Conservation (phyloP, 108 stramenopile genomes). For the Nitzschia inconspicua region DNA sequence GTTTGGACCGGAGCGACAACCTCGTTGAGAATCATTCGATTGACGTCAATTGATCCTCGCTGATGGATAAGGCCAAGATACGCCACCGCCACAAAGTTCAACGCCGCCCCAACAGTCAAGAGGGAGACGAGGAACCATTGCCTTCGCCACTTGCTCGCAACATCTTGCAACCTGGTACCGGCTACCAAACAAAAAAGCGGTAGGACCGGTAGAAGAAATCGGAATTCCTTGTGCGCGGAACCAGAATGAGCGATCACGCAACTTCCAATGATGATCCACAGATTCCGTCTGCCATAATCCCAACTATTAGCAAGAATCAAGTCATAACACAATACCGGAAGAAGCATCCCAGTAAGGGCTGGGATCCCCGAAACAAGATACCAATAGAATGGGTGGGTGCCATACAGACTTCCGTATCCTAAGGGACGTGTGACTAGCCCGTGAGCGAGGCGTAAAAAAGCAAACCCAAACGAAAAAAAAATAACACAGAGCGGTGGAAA, state of each 20-base stretch:
- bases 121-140: neutral
- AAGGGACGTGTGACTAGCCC: neutral
- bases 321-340: constrained; percentile 60
- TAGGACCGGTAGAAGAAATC: constrained; percentile 88
- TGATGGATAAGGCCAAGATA: constrained; percentile 74
- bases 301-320: constrained; percentile 1
- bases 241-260: constrained; percentile 77
- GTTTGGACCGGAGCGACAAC: constrained; percentile 19
- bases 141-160: neutral
- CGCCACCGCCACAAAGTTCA: constrained; percentile 40
- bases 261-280: constrained; percentile 49
- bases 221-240: constrained; percentile 93
- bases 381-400: constrained; percentile 83
- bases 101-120: constrained; percentile 5
- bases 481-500: neutral
- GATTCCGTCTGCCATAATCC: constrained; percentile 15
- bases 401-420: constrained; percentile 75
- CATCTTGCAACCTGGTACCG: constrained; percentile 32
- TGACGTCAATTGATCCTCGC: constrained; percentile 65
- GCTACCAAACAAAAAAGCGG: constrained; percentile 78
- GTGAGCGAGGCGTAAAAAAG: neutral
- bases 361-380: constrained; percentile 79
- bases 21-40: constrained; percentile 41
- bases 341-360: constrained; percentile 58
- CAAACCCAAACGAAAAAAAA: neutral